phyloP scores from a whole-genome alignment of 345 rosid species.

The Alliaria petiolata region DNA sequence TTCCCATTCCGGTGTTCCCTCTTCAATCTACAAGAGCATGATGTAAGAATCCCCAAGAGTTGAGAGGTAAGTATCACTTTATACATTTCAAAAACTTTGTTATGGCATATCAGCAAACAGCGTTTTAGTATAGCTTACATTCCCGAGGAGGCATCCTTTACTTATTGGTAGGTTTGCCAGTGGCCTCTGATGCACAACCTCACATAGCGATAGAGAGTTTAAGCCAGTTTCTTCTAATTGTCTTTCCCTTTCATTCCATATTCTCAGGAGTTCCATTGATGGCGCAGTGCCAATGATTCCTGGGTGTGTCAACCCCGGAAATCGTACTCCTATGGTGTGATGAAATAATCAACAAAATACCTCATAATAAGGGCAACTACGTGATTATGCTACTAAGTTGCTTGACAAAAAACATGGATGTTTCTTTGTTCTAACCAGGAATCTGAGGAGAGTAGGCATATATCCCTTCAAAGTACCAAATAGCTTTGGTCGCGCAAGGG shows the following conservation, averaged over 20 bases:
- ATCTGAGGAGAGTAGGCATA: conserved; percentile 86
- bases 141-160: conserved; percentile 75
- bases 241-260: conserved; percentile 83
- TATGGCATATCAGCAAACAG: background rate
- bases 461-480: conserved; percentile 93
- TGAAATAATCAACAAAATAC: background rate
- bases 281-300: conserved; percentile 90
- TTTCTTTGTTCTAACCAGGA: conserved; percentile 44
- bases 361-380: background rate
- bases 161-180: conserved; percentile 69
- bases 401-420: background rate
- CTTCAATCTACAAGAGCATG: conserved; percentile 41
- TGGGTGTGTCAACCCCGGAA: conserved; percentile 88
- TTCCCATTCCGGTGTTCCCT: conserved; percentile 75
- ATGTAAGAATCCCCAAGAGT: too few species aligned
- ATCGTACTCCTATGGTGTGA: conserved; percentile 56
- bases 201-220: conserved; percentile 49
- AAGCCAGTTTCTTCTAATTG: conserved; percentile 59
- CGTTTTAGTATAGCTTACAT: conserved; percentile 31
- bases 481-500: conserved; percentile 83
- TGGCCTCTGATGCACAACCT: conserved; percentile 79
- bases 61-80: background rate
- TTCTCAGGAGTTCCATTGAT: conserved; percentile 62
- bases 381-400: background rate
- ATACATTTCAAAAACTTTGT: background rate